Evolutionary conservation across 345 rosid species (phyloP).

Genomic region (Linum trigynum): DNA sequence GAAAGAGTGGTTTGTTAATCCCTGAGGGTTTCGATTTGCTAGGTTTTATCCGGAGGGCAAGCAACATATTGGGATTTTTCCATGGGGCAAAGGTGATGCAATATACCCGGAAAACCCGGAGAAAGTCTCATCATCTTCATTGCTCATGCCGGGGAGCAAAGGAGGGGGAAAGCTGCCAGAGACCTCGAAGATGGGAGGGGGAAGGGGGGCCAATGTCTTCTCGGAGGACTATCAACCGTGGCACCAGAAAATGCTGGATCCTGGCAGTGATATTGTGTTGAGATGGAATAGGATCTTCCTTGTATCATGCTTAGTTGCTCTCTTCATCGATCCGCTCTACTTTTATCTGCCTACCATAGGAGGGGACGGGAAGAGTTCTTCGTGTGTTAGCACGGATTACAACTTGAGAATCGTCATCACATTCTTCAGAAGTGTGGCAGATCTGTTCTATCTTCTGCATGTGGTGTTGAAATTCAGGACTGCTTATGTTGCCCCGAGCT

Average conservation of each 20-base stretch:
- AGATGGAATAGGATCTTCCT: constrained; percentile 83
- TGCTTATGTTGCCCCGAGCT: constrained; percentile 71
- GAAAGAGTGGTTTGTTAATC: too few species aligned
- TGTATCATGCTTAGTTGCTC: constrained; percentile 64
- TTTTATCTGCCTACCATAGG: constrained; percentile 63
- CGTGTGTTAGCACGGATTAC: constrained; percentile 58
- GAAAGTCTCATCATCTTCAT: constrained; percentile 30
- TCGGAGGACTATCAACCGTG: constrained; percentile 37
- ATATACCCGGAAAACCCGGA: constrained; percentile 30
- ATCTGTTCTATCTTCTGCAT: constrained; percentile 75
- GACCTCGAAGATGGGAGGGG: too few species aligned
- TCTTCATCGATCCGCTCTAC: constrained; percentile 78
- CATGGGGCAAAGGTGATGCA: constrained; percentile 39
- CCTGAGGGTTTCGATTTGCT: constrained; percentile 9
- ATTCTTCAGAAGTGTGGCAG: constrained; percentile 64
- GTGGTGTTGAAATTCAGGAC: constrained; percentile 82
- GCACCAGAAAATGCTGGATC: constrained; percentile 71
- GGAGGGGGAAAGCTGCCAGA: too few species aligned
- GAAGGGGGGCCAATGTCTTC: constrained; percentile 25
- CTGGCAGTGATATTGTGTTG: constrained; percentile 72
- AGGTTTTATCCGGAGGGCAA: constrained; percentile 69
- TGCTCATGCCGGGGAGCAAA: constrained; percentile 31
- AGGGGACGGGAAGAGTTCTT: constrained; percentile 22
- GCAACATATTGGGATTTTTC: constrained; percentile 25
- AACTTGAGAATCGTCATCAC: constrained; percentile 53